These are phyloP conservation scores for Avena atlantica DNA, from an alignment of 176 grass and related monocot species.

Conservation along the genomic window DNA sequence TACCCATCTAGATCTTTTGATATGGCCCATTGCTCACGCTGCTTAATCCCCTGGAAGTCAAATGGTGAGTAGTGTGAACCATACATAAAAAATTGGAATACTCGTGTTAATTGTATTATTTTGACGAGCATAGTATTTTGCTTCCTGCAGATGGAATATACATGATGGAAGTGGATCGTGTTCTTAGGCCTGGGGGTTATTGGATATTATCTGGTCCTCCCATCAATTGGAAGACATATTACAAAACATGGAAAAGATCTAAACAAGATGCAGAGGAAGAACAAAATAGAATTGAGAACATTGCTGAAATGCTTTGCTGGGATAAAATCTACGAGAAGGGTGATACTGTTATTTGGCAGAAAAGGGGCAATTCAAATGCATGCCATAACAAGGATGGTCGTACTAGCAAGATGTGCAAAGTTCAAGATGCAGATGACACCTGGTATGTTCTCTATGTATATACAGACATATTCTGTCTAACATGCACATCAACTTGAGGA, in stretches of 20 bases:
- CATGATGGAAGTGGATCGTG: slow-evolving; percentile 88
- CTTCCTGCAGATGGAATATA: slow-evolving; percentile 76
- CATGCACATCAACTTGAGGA: slow-evolving; percentile 36
- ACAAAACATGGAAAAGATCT: slow-evolving; percentile 66
- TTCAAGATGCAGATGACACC: slow-evolving; percentile 68
- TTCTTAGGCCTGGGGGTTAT: slow-evolving; percentile 84
- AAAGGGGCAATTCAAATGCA: slow-evolving; percentile 54
- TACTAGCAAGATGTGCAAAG: slow-evolving; percentile 61
- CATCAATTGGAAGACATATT: slow-evolving; percentile 67
- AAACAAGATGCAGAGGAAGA: slow-evolving; percentile 64
- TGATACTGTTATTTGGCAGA: slow-evolving; percentile 82
- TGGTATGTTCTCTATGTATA: slow-evolving; percentile 62
- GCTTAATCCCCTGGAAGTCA: slow-evolving; percentile 75
- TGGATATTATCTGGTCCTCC: slow-evolving; percentile 87
- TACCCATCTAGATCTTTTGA: slow-evolving; percentile 80
- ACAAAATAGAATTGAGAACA: slow-evolving; percentile 58
- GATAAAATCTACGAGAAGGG: slow-evolving; percentile 72
- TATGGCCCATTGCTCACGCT: slow-evolving; percentile 85
- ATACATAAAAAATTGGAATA: not conserved
- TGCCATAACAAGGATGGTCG: slow-evolving; percentile 50
- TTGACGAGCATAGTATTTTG: slow-evolving; percentile 23
- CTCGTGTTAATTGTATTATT: not conserved
- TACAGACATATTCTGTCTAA: not conserved
- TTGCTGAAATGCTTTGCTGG: slow-evolving; percentile 88
- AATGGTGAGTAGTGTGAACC: slow-evolving; percentile 62